phyloP scores from a whole-genome alignment of 805 yeast species.

The Lipomyces sp. region DNA sequence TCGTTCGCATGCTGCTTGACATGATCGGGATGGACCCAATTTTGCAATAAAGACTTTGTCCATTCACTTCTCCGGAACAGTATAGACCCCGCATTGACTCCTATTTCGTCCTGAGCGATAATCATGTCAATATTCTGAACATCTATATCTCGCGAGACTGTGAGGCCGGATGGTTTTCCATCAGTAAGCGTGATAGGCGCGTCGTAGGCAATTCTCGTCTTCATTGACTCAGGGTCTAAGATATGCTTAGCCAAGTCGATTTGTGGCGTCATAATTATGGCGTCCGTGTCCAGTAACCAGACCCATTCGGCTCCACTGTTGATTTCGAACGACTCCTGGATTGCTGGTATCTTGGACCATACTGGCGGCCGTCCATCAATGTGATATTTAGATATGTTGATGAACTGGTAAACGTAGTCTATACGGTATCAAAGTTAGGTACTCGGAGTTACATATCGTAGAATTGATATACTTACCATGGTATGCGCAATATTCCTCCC shows the following conservation, averaged over 20 bases:
- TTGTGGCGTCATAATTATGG: constrained; percentile 43
- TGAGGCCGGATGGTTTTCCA: constrained; percentile 15
- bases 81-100: constrained; percentile 81
- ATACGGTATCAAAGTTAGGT: background rate
- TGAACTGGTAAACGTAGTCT: constrained; percentile 39
- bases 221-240: constrained; percentile 40
- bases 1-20: constrained; percentile 82
- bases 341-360: constrained; percentile 46
- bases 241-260: constrained; percentile 41
- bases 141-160: constrained; percentile 14
- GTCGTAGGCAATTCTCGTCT: constrained; percentile 38
- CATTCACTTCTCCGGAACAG: constrained; percentile 69
- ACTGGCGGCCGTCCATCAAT: constrained; percentile 15
- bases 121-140: constrained; percentile 57
- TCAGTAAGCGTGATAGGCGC: constrained; percentile 9
- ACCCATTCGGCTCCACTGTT: constrained; percentile 47
- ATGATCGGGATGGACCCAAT: constrained; percentile 87
- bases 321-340: constrained; percentile 41
- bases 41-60: constrained; percentile 70
- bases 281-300: constrained; percentile 48
- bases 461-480: constrained; percentile 36
- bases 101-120: constrained; percentile 85
- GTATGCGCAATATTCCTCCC: constrained; percentile 42
- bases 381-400: constrained; percentile 39
- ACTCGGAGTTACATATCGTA: background rate